Conservation (phyloP, 202 grass and related monocot genomes). For the Setaria viridis region DNA sequence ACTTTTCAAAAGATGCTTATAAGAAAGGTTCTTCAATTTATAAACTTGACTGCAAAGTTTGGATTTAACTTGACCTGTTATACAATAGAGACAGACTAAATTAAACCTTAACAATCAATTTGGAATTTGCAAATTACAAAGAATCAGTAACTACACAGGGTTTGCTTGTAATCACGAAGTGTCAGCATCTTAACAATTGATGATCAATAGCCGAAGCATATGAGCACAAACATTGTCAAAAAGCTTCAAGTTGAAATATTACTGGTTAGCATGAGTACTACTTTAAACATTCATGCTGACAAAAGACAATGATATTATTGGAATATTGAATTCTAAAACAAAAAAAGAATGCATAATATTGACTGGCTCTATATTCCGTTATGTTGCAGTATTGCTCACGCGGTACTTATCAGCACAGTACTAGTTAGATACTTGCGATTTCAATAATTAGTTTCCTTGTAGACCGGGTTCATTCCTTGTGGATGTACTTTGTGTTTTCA, state of each 20-base stretch:
- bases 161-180: conserved; percentile 24
- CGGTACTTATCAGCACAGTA: background rate
- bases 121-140: background rate
- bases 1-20: background rate
- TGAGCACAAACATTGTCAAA: conserved; percentile 7
- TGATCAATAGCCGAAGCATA: too few species aligned
- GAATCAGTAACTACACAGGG: background rate
- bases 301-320: background rate
- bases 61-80: conserved; percentile 14
- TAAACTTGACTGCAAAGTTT: conserved; percentile 3
- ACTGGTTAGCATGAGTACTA: background rate
- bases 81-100: background rate
- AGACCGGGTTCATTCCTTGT: background rate
- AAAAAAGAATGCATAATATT: background rate
- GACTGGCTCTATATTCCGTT: background rate
- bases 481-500: background rate
- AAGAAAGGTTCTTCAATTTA: conserved; percentile 25
- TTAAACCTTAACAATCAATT: background rate
- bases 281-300: background rate
- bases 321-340: conserved; percentile 31
- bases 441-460: background rate
- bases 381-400: background rate
- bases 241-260: background rate
- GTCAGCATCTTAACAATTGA: conserved; percentile 6
- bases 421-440: background rate